Conservation (phyloP, 108 stramenopile species). For the Epithemia pelagica region DNA sequence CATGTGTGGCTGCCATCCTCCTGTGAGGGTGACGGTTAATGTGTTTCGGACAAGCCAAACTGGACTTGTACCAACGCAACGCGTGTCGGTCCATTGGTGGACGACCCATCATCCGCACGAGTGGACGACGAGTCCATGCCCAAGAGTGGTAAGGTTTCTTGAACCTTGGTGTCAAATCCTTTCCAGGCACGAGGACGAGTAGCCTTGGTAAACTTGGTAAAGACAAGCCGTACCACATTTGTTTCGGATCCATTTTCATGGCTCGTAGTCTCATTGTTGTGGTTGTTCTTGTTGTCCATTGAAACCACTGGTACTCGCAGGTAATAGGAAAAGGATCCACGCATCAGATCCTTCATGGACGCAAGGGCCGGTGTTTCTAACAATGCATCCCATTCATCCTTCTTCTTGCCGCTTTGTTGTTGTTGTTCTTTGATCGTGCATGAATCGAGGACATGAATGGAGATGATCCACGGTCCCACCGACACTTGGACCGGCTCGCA, state of each 20-base stretch:
- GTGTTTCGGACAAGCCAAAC: too few species aligned
- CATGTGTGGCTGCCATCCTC: too few species aligned
- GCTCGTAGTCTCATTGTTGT: too few species aligned
- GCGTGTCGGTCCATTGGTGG: too few species aligned
- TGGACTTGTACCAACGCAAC: too few species aligned
- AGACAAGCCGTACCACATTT: constrained; percentile 26
- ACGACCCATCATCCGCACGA: too few species aligned
- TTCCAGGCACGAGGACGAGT: constrained; percentile 77
- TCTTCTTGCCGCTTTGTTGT: neutral
- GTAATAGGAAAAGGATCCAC: constrained; percentile 57
- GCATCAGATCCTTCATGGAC: constrained; percentile 67
- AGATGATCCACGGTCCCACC: constrained; percentile 74
- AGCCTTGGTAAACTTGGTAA: constrained; percentile 44
- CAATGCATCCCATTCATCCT: constrained; percentile 13
- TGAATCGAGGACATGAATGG: constrained; percentile 25
- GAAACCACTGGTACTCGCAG: constrained; percentile 32
- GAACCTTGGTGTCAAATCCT: constrained; percentile 62
- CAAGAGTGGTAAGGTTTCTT: constrained; percentile 61
- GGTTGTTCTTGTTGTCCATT: too few species aligned
- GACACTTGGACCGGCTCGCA: constrained; percentile 6
- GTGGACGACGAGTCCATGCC: too few species aligned
- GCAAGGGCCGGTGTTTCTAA: constrained; percentile 44
- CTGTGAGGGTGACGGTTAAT: too few species aligned
- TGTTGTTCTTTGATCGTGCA: too few species aligned
- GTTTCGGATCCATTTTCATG: constrained; percentile 10